Conservation (phyloP, 495 filamentous ascomycete genomes). For the Daldinia childiae region DNA sequence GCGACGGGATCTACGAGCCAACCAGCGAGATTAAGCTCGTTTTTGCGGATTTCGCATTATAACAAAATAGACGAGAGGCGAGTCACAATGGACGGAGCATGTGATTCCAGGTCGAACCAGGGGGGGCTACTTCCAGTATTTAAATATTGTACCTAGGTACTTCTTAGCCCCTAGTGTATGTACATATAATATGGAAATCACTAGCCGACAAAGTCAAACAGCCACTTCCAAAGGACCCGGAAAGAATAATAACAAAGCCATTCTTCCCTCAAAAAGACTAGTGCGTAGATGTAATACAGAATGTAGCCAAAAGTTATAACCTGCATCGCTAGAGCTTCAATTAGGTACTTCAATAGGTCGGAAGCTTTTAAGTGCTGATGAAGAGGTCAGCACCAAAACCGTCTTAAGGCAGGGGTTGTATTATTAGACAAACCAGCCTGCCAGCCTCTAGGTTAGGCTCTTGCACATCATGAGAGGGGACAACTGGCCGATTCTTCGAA, state of each 20-base stretch:
- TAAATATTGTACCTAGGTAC: not conserved
- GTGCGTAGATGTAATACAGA: not conserved
- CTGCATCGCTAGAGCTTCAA: constrained; percentile 2
- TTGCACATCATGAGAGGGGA: constrained; percentile 6
- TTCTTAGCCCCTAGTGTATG: not conserved
- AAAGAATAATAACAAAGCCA: not conserved
- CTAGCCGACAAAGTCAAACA: not conserved
- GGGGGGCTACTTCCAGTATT: not conserved
- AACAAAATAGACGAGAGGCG: not conserved
- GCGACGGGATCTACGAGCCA: constrained; percentile 38
- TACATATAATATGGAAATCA: not conserved
- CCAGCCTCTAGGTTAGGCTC: not conserved
- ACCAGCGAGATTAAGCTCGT: constrained; percentile 15
- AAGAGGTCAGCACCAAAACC: constrained; percentile 22
- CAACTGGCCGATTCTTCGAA: not conserved
- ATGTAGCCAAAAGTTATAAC: not conserved
- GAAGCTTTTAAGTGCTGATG: constrained; percentile 7
- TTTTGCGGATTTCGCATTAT: constrained; percentile 2
- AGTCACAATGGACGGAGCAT: constrained; percentile 41
- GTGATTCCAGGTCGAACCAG: constrained; percentile 21
- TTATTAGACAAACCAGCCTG: not conserved
- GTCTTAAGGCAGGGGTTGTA: constrained; percentile 10
- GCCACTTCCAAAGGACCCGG: not conserved
- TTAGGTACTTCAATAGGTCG: not conserved
- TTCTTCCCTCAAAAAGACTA: not conserved